A percentile compares a stretch with the other conserved stretches of the same genome.
Conservation (phyloP, 129 eudicot species). For the Lactuca saligna region DNA sequence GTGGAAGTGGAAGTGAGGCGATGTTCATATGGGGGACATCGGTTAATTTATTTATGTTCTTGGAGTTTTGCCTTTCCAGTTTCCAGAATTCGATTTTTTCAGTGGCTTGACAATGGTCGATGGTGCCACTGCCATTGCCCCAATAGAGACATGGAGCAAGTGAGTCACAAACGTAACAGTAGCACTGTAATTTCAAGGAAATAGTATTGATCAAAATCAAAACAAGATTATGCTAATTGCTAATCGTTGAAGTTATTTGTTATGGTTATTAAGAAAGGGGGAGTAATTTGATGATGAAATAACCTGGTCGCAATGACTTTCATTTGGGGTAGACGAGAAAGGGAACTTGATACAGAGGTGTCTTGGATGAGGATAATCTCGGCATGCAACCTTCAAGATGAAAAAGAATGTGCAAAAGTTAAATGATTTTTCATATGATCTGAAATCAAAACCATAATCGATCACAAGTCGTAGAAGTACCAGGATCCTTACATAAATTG, state of each 20-base stretch:
- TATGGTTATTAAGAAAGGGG: background rate
- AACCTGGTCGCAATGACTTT: constrained; percentile 66
- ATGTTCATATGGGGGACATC: constrained; percentile 22
- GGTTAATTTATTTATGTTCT: constrained; percentile 26
- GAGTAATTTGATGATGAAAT: constrained; percentile 3
- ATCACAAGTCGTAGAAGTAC: background rate
- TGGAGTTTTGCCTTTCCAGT: constrained; percentile 47
- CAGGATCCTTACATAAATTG: background rate
- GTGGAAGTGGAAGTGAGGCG: constrained; percentile 3
- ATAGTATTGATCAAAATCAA: constrained; percentile 4
- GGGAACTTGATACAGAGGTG: constrained; percentile 78
- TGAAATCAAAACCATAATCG: background rate
- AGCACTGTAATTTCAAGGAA: constrained; percentile 60
- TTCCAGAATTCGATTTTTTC: constrained; percentile 66
- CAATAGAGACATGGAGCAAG: constrained; percentile 82
- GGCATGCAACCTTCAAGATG: constrained; percentile 72
- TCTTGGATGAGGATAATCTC: constrained; percentile 92
- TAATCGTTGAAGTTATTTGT: background rate
- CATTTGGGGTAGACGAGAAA: constrained; percentile 60
- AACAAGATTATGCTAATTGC: background rate
- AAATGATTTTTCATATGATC: background rate
- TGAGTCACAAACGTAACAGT: constrained; percentile 91
- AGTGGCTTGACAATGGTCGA: constrained; percentile 79
- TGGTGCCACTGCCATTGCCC: constrained; percentile 51
- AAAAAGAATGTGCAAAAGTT: background rate